Conservation (phyloP, 768 basidiomycete genomes). For the Mycena leptocephala region DNA sequence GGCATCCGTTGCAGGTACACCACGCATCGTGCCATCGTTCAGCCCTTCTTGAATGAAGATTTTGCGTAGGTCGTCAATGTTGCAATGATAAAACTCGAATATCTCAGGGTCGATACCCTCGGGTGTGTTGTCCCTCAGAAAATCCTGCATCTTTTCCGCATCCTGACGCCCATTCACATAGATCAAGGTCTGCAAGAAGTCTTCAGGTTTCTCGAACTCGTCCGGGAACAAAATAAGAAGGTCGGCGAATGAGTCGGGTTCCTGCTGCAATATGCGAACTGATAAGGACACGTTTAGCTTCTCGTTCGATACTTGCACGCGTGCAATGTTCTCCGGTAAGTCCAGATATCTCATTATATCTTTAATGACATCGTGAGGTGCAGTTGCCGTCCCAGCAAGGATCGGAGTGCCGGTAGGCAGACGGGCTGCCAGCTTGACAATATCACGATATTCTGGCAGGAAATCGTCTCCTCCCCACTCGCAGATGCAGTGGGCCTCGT, state of each 20-base stretch:
- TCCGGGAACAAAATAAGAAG: conserved; percentile 25
- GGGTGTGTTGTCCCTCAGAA: conserved; percentile 17
- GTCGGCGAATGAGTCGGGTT: conserved; percentile 26
- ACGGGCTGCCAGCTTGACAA: conserved; percentile 1
- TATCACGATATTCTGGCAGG: conserved; percentile 18
- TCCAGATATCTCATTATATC: conserved; percentile 10
- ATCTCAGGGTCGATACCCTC: not conserved
- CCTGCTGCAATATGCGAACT: conserved; percentile 10
- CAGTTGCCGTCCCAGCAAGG: conserved; percentile 24
- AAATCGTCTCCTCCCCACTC: conserved; percentile 37
- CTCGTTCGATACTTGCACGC: conserved; percentile 22
- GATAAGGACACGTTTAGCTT: conserved; percentile 20
- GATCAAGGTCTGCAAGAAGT: conserved; percentile 26
- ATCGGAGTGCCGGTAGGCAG: conserved; percentile 19
- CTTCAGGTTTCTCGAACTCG: not conserved
- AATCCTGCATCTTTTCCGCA: conserved; percentile 28
- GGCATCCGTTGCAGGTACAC: conserved; percentile 27
- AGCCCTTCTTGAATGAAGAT: not conserved
- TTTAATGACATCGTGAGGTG: conserved; percentile 20
- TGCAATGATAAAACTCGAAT: conserved; percentile 31
- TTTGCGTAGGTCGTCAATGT: conserved; percentile 21
- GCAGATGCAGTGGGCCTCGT: conserved; percentile 41
- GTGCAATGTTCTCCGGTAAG: not conserved
- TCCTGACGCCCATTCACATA: conserved; percentile 26
- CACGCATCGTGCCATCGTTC: conserved; percentile 4